Evolutionary conservation across 805 yeast species (phyloP), one percentile per base, ranked within the genome.

Genomic region (Scheffersomyces coipomensis): DNA sequence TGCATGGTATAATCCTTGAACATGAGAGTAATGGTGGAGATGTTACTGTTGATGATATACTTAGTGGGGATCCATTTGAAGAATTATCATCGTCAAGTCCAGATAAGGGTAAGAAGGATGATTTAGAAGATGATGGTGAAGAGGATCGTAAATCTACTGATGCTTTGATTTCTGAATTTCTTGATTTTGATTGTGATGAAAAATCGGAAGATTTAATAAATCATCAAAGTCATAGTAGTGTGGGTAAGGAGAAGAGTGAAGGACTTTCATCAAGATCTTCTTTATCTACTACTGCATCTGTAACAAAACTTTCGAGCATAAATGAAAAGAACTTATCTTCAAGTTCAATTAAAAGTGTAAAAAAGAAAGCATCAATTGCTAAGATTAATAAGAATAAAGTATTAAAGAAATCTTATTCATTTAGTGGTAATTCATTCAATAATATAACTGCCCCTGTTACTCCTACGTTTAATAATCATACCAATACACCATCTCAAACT

Each of bases 1-100:
- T 8, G 7, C 27, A 24, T 10, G 27, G 12, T 8, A 12, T 10
- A 9, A 12, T 24, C 5, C 15, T 27, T 22, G 19, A 25, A 16
- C 13, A 27, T 3, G 23, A 24, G 12, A 13, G 15, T 7, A 19
- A 35, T 24, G 29, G 19, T 8, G 18, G 18, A 10, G 38, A 43
- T 17, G 27, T 48, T 9, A 45, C 47, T n/a, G 43, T 45, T 18
- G 53, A 49, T 15, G 55, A 51, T 32, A 35, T 49, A 10, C 31
- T 51, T 9, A 40, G 39, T 24, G 39, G 43, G 16, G 51, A 48
- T 32, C 52, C 52, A 3, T 46, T 49, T 29, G 47, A 36, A 13
- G 39, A 33, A 15, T 21, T 35, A 5, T 34, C 29, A n/a, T 25
- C 35, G 7, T 27, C 40, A 11, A 40, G 43, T 26, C 34, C 39